phyloP scores from a whole-genome alignment of 768 basidiomycete genomes.

The Amanita muscaria region DNA sequence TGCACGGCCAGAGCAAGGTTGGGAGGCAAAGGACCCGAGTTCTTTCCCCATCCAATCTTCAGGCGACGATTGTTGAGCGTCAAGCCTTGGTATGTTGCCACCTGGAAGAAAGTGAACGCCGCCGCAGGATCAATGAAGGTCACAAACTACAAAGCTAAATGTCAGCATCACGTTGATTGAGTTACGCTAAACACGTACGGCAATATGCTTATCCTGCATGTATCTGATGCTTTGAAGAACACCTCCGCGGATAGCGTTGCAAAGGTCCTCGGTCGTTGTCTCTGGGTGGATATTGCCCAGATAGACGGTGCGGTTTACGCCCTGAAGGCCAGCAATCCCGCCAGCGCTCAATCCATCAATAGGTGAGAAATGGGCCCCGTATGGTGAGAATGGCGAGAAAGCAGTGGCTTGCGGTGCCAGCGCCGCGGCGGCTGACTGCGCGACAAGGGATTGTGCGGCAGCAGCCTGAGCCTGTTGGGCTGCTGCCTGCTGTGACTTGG shows the following conservation, averaged over 20 bases:
- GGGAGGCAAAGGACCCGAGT: constrained; percentile 79
- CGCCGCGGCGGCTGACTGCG: constrained; percentile 36
- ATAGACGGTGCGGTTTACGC: constrained; percentile 89
- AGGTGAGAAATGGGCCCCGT: constrained; percentile 37
- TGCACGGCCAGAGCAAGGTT: constrained; percentile 84
- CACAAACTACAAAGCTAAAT: constrained; percentile 56
- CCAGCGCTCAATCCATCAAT: constrained; percentile 31
- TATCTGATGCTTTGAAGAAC: constrained; percentile 92
- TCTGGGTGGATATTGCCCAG: constrained; percentile 96
- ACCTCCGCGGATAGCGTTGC: constrained; percentile 95
- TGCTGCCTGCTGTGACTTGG: constrained; percentile 88
- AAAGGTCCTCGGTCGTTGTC: constrained; percentile 89
- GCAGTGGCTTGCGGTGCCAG: constrained; percentile 21
- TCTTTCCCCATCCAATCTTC: constrained; percentile 98
- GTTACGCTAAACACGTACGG: constrained; percentile 42
- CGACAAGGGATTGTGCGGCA: constrained; percentile 64
- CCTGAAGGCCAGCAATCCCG: constrained; percentile 29
- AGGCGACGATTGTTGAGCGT: constrained; percentile 89
- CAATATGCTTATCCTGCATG: constrained; percentile 96
- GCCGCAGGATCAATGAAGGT: constrained; percentile 93
- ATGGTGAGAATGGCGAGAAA: constrained; percentile 44
- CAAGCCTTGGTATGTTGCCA: constrained; percentile 82
- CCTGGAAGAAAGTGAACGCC: constrained; percentile 91
- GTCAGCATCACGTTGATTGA: constrained; percentile 2
- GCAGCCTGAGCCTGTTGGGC: constrained; percentile 82